phyloP scores from a whole-genome alignment of 2,329 filamentous ascomycete genomes.

The Penicillium sp. region DNA sequence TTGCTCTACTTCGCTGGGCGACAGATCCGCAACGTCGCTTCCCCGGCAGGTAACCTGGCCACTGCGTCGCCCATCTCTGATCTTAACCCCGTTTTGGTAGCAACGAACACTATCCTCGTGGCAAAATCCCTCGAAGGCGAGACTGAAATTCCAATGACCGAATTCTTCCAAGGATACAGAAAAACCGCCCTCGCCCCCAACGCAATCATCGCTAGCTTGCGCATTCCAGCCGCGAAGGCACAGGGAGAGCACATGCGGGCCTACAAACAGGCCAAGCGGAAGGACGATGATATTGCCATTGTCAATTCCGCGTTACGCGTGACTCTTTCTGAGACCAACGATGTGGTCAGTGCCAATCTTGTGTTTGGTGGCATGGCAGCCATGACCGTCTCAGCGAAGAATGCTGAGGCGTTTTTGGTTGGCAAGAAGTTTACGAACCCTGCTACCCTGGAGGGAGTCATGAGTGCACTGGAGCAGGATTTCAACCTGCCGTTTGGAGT shows the following conservation, averaged over 20 bases:
- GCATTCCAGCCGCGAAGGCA: constrained; percentile 66
- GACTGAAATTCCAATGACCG: constrained; percentile 77
- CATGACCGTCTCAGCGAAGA: constrained; percentile 76
- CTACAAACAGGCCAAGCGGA: constrained; percentile 94
- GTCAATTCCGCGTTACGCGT: constrained; percentile 80
- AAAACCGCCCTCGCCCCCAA: constrained; percentile 70
- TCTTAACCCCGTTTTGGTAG: constrained; percentile 86
- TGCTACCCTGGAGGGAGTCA: constrained; percentile 75
- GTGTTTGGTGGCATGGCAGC: constrained; percentile 95
- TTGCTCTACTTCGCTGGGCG: constrained; percentile 88
- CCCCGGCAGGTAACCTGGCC: constrained; percentile 84
- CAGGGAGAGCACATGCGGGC: constrained; percentile 77
- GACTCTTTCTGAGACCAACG: constrained; percentile 57
- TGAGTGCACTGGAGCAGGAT: constrained; percentile 79
- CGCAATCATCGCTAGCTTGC: constrained; percentile 74
- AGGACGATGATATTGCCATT: constrained; percentile 97
- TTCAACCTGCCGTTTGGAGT: constrained; percentile 85
- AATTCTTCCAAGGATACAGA: constrained; percentile 88
- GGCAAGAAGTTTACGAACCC: constrained; percentile 74
- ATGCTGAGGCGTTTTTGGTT: constrained; percentile 61
- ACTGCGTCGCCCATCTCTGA: constrained; percentile 96
- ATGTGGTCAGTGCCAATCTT: constrained; percentile 66
- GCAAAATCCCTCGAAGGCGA: constrained; percentile 67
- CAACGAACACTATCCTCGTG: constrained; percentile 69
- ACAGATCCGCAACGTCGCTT: constrained; percentile 96